Conservation (phyloP, 2,329 filamentous ascomycete genomes). For the Penicillium sp. region DNA sequence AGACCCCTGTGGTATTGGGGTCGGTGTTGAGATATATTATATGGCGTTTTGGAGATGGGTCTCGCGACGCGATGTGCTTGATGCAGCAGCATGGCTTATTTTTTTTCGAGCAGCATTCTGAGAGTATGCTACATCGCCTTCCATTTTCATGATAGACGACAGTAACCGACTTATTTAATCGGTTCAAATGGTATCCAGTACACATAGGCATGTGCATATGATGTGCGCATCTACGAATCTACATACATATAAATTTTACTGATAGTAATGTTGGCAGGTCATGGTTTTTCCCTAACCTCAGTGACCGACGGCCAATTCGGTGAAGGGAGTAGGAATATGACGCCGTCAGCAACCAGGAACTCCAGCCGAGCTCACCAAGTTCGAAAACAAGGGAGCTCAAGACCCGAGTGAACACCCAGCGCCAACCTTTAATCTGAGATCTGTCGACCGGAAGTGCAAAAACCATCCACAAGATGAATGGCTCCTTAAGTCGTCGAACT, state of each 20-base stretch:
- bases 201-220: too few species aligned
- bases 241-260: conserved; percentile 5
- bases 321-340: conserved; percentile 85
- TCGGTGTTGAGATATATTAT: too few species aligned
- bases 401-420: conserved; percentile 45
- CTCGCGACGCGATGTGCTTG: too few species aligned
- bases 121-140: too few species aligned
- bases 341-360: conserved; percentile 49
- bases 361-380: conserved; percentile 61
- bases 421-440: conserved; percentile 67
- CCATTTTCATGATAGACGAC: too few species aligned
- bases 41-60: too few species aligned
- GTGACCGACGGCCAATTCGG: conserved; percentile 73
- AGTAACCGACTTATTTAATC: too few species aligned
- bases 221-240: too few species aligned
- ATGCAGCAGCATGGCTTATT: too few species aligned
- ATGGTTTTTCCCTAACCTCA: conserved; percentile 92
- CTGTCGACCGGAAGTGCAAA: conserved; percentile 83
- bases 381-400: conserved; percentile 62
- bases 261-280: conserved; percentile 56
- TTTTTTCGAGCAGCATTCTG: too few species aligned
- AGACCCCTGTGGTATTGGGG: too few species aligned
- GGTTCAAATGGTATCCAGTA: too few species aligned
- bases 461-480: conserved; percentile 57
- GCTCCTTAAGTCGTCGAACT: conserved; percentile 86